Conservation (phyloP, 306 rosid genomes). For the Rosa chinensis region DNA sequence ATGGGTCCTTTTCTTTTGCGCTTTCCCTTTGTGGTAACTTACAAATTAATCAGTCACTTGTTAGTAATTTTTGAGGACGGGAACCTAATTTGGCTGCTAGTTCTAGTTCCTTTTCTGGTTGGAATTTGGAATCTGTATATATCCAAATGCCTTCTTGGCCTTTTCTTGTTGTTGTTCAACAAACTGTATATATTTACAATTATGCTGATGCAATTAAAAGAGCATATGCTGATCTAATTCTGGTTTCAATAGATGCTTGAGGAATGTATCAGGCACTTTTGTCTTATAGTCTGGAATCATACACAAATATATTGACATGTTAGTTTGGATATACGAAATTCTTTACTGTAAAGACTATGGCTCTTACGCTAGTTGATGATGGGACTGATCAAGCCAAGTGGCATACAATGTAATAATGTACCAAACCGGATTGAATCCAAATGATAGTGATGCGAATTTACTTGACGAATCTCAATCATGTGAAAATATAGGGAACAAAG, state of each 20-base stretch:
- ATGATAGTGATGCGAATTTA: background rate
- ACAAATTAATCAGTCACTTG: background rate
- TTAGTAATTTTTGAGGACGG: background rate
- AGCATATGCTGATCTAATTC: conserved; percentile 11
- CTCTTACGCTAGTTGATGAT: background rate
- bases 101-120: conserved; percentile 11
- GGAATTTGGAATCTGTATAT: conserved; percentile 17
- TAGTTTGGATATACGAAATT: background rate
- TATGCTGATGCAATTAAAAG: background rate
- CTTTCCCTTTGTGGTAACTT: conserved; percentile 9
- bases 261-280: conserved; percentile 19
- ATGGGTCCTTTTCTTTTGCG: background rate
- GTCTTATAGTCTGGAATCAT: conserved; percentile 25
- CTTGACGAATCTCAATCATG: background rate
- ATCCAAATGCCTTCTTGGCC: background rate
- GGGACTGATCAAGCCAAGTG: conserved; percentile 1
- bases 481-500: background rate
- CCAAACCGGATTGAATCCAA: background rate
- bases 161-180: conserved; percentile 5
- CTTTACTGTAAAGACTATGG: background rate
- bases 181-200: conserved; percentile 7
- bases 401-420: background rate
- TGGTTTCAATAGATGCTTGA: conserved; percentile 3
- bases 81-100: conserved; percentile 9
- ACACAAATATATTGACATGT: background rate